Conservation (phyloP, 2,329 filamentous ascomycete genomes). For the Lojkania enalia region DNA sequence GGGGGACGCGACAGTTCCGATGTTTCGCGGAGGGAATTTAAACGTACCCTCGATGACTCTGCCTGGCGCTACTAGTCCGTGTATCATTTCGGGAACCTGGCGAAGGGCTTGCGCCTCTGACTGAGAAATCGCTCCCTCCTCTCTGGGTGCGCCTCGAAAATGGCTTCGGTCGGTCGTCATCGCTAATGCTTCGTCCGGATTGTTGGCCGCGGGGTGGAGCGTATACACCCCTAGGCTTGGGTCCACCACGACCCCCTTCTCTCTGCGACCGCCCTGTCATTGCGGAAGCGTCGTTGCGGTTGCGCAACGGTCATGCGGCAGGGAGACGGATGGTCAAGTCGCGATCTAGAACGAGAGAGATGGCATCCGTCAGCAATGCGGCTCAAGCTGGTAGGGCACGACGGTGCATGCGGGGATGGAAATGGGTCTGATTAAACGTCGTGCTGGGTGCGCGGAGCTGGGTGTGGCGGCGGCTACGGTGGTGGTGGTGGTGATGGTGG, state of each 20-base stretch:
- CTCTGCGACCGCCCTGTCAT: slow-evolving; percentile 8
- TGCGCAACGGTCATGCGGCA: slow-evolving; percentile 7
- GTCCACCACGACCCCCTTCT: slow-evolving; percentile 8
- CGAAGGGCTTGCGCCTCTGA: not conserved
- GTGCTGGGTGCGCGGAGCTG: no score
- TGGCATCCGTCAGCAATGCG: no score
- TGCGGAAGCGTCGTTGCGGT: slow-evolving; percentile 2
- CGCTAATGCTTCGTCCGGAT: not conserved
- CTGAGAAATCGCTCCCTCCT: not conserved
- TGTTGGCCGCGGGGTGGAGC: not conserved
- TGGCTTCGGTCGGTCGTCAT: not conserved
- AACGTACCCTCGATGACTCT: no score
- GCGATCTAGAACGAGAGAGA: no score
- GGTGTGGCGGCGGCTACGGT: no score
- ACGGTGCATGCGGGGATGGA: no score
- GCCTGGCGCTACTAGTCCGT: not conserved
- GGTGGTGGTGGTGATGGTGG: no score
- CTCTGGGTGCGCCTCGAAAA: not conserved
- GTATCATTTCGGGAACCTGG: not conserved
- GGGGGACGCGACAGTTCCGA: no score
- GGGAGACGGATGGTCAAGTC: no score
- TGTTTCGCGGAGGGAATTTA: no score
- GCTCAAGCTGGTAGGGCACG: no score
- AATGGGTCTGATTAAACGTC: no score
- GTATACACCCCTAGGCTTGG: not conserved